These are phyloP conservation scores for Panicum virgatum DNA, from an alignment of 202 grass and related monocot species.

Conservation along the genomic window DNA sequence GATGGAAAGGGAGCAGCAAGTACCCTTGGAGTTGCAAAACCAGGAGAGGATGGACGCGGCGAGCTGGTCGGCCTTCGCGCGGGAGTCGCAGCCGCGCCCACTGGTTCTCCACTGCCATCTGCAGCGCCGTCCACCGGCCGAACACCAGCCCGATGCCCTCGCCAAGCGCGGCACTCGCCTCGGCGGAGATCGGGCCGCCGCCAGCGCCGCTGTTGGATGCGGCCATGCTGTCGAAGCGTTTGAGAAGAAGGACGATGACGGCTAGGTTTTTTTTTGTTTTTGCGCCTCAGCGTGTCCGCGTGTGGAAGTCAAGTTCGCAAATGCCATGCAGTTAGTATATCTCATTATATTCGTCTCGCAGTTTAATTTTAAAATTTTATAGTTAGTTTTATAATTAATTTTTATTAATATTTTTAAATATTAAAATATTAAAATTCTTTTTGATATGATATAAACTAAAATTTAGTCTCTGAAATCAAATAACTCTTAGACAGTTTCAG, in stretches of 20 bases:
- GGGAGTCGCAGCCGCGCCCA: slow-evolving; percentile 78
- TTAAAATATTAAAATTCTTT: no score
- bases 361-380: no score
- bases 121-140: slow-evolving; percentile 73
- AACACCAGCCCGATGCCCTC: slow-evolving; percentile 74
- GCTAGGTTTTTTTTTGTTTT: no score
- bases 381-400: no score
- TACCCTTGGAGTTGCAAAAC: slow-evolving; percentile 64
- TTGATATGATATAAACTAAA: no score
- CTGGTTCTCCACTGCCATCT: slow-evolving; percentile 78
- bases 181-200: slow-evolving; percentile 34
- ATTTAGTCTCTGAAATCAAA: no score
- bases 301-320: no score
- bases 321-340: no score
- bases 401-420: no score
- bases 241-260: background rate
- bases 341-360: no score
- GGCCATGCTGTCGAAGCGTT: slow-evolving; percentile 5
- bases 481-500: no score
- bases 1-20: background rate
- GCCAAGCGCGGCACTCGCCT: slow-evolving; percentile 33
- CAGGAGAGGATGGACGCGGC: slow-evolving; percentile 54
- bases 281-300: no score
- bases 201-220: slow-evolving; percentile 20
- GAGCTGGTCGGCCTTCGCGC: slow-evolving; percentile 64